Evolutionary conservation across 345 rosid genomes (phyloP).

Genomic region (Murraya paniculata): DNA sequence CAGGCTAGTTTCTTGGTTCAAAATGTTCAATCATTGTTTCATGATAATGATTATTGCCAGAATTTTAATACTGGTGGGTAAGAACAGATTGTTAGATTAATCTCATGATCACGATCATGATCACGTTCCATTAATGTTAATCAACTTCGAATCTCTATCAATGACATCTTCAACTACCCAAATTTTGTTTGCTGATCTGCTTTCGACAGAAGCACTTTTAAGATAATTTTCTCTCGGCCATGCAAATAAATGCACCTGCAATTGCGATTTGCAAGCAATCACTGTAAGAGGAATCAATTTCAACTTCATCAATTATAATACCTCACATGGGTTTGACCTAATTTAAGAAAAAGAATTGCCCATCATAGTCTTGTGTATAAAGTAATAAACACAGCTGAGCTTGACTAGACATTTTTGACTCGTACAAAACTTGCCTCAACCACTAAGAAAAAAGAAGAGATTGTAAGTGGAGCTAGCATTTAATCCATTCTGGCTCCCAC

Average conservation of each 20-base stretch:
- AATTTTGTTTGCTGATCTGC: background rate
- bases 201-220: background rate
- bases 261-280: background rate
- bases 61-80: background rate
- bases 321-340: slow-evolving; percentile 16
- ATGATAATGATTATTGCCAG: too few species aligned
- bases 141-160: background rate
- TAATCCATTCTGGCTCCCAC: background rate
- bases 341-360: background rate
- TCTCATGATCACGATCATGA: background rate
- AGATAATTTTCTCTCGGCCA: background rate
- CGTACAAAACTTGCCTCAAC: background rate
- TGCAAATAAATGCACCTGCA: background rate
- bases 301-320: background rate
- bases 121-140: background rate
- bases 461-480: slow-evolving; percentile 1
- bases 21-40: too few species aligned
- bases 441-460: background rate
- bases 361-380: background rate
- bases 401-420: slow-evolving; percentile 17
- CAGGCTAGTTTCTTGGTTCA: too few species aligned
- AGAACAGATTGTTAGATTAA: background rate
- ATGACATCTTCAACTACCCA: background rate
- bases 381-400: background rate
- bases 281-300: background rate